Base-by-base conservation (phyloP, 2,329 filamentous ascomycete species). In the Sclerotinia spermophila region DNA sequence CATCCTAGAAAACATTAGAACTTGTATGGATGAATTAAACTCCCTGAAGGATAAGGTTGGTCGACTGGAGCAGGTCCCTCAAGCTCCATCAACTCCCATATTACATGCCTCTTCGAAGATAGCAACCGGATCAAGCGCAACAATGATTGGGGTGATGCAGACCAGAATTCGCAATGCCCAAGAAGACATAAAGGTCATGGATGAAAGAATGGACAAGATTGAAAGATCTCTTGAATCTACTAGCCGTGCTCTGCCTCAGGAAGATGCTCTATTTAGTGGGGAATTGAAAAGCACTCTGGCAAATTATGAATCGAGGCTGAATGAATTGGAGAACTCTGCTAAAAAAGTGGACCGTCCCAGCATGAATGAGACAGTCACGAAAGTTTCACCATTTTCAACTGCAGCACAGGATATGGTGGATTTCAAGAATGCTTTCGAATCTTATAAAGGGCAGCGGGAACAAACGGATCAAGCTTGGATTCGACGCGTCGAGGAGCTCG, bases 371-470 rank as follows among this genome's bases (percentile, higher is more conserved):
- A 17, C 68, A 44, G 40, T 33, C 1, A 15, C 35, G 11, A 69
- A 15, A 38, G 13, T 44, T 1, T 65, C 67, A 24, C 35, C 67
- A 3, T 65, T 69, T 30, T 65, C 68, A 24, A 66, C 59, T n/a
- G 40, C 48, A 30, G 38, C 24, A 5, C 38, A 45, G 35, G 58
- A 66, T 24, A 6, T 45, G 15, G 15, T 48, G 8, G 68, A 69
- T 21, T n/a, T 65, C 5, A 69, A 69, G 48, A 38, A 56, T 24
- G 27, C 38, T 24, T 38, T 66, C 7, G 68, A 69, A 30, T 17
- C 45, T 17, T 42, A 42, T 21, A 51, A 30, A 65, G 13, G 11
- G 21, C n/a, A 69, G 10, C 35, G 15, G 24, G 38, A 21, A 21
- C 21, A 66, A 30, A 19, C 27, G 4, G 35, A 58, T 5, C 38